These are phyloP conservation scores for Trichoderma sp. DNA, from an alignment of 2,329 filamentous ascomycete genomes.

Conservation along the genomic window DNA sequence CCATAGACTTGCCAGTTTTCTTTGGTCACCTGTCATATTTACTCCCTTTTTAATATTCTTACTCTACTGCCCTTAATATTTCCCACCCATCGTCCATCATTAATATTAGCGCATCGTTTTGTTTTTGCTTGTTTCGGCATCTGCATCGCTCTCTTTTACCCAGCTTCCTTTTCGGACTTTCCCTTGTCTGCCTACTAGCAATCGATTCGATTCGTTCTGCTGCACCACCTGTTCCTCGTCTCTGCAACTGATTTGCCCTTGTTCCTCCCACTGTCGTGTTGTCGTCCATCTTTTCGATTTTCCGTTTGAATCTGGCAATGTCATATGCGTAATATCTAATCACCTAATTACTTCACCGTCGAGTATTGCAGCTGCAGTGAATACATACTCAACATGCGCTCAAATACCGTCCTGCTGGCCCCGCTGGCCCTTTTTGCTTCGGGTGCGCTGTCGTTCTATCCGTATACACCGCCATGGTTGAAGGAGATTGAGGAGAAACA, in stretches of 20 bases:
- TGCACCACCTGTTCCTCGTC: background rate
- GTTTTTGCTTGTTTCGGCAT: conserved; percentile 26
- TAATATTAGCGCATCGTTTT: conserved; percentile 23
- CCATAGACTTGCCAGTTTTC: conserved; percentile 20
- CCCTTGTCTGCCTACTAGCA: background rate
- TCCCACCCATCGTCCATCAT: conserved; percentile 16
- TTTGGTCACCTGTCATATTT: conserved; percentile 18
- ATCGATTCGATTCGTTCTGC: conserved; percentile 9
- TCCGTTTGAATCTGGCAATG: conserved; percentile 22
- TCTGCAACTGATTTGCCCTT: background rate
- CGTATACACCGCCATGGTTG: conserved; percentile 45
- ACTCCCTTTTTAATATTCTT: conserved; percentile 22
- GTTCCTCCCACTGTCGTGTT: background rate
- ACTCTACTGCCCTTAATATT: too few relatives aligned
- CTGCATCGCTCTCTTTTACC: conserved; percentile 5
- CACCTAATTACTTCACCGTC: conserved; percentile 16
- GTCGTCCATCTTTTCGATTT: background rate
- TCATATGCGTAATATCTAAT: conserved; percentile 28
- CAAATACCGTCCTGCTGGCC: conserved; percentile 40
- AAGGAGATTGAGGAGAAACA: conserved; percentile 34
- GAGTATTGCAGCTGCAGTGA: conserved; percentile 27
- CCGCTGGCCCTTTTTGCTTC: conserved; percentile 53
- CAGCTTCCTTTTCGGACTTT: conserved; percentile 15
- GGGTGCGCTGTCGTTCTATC: conserved; percentile 51
- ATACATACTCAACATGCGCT: conserved; percentile 41